Evolutionary conservation across 2,329 filamentous ascomycete species (phyloP), one percentile per base, ranked within the genome.

Genomic region (Blumeriella jaapii): DNA sequence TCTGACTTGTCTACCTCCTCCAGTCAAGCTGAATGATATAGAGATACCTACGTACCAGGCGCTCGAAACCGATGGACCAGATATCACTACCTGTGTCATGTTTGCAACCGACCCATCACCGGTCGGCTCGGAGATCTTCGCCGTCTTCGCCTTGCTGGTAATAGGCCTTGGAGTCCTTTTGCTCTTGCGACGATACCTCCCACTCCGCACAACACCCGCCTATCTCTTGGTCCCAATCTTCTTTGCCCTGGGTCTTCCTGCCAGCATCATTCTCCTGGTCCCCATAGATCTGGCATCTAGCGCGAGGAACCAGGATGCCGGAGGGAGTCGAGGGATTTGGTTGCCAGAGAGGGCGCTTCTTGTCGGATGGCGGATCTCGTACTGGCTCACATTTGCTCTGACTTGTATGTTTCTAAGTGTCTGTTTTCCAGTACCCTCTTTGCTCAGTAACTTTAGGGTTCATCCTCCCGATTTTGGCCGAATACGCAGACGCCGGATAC

Each of bases 231-330:
- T 95, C 2, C 89, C 91, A 22, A 85, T 98, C 43, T 98, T 98
- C 63, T 81, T 98, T 48, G 85, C 89, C n/a, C 71, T 98, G 49
- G 87, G 84, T 54, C 74, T 98, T 5, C 93, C 91, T 8, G 84
- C 85, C 29, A 87, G 82, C 58, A 89, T 93, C 53, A 75, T 96
- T 15, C 67, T 98, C 15, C 73, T 98, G 14, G 86, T 98, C 5
- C 91, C 91, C 4, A 93, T 98, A 58, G 91, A 98, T 59, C 75
- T 98, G 47, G 87, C 89, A 1, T 94, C 87, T 5, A 89, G 74
- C 54, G 79, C 83, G 14, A 71, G 75, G 30, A 76, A 77, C 32
- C 77, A 82, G 41, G 79, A 82, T 58, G 75, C 72, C 41, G 69
- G 72, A 11, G n/a, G n/a, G n/a, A 69, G 74, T 11, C 73, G 79